phyloP scores from a whole-genome alignment of 2,329 filamentous ascomycete genomes.

The Diaporthe ilicicola region DNA sequence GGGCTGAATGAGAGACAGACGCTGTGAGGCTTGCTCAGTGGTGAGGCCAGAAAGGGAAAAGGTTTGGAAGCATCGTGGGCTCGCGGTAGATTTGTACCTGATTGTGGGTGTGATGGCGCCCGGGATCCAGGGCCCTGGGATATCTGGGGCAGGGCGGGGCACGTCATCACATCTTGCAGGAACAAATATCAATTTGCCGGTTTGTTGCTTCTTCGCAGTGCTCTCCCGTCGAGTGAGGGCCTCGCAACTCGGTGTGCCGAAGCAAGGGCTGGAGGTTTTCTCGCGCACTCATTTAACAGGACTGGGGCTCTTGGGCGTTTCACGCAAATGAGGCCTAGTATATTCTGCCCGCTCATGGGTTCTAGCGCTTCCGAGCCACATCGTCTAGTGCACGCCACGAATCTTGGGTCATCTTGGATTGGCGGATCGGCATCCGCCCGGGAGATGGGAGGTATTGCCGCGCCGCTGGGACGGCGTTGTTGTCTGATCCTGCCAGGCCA shows the following conservation, averaged over 20 bases:
- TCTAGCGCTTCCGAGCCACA: slow-evolving; percentile 7
- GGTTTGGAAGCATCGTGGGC: not conserved
- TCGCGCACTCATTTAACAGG: slow-evolving; percentile 16
- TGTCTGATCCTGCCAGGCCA: not conserved
- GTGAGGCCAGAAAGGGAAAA: not conserved
- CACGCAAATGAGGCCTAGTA: slow-evolving; percentile 23
- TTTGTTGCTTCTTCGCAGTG: slow-evolving; percentile 9
- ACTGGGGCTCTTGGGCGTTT: slow-evolving; percentile 23
- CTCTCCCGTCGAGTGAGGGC: slow-evolving; percentile 1
- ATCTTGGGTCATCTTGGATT: slow-evolving; percentile 17
- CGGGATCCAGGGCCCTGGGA: slow-evolving; percentile 3
- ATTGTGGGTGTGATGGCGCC: not conserved
- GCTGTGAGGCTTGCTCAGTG: slow-evolving; percentile 27
- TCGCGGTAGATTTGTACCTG: slow-evolving; percentile 19
- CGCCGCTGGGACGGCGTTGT: not conserved
- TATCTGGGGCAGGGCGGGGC: slow-evolving; percentile 19
- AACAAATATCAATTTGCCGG: not conserved
- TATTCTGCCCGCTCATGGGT: slow-evolving; percentile 2
- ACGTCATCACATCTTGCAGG: slow-evolving; percentile 16
- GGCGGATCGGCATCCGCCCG: slow-evolving; percentile 18
- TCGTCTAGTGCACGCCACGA: not conserved
- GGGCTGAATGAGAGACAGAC: slow-evolving; percentile 27
- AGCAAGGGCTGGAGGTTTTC: slow-evolving; percentile 20
- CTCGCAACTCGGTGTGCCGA: not conserved
- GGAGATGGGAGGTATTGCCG: slow-evolving; percentile 16